Percentiles rank a stretch among this genome's conserved stretches.
Evolutionary conservation across 306 rosid species (phyloP).

Genomic region (Trichosanthes truncata): DNA sequence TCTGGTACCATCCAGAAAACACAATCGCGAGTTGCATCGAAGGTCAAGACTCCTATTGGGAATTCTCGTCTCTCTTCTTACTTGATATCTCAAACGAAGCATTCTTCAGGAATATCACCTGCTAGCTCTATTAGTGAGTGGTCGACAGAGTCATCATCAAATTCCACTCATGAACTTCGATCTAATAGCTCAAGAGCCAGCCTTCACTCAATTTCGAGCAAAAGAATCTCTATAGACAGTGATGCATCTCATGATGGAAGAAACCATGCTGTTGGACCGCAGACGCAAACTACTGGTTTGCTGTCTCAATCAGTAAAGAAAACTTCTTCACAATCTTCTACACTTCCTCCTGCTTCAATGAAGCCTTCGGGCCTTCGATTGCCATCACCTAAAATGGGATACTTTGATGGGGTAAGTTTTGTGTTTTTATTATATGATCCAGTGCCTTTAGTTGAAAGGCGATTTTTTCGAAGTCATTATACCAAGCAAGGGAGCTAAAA

Average conservation of each 20-base stretch:
- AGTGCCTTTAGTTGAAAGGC: conserved; percentile 11
- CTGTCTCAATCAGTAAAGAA: conserved; percentile 22
- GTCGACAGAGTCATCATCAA: conserved; percentile 76
- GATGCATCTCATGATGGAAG: conserved; percentile 29
- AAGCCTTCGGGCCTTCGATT: conserved; percentile 42
- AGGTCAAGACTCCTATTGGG: conserved; percentile 30
- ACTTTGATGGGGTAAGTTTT: conserved; percentile 84
- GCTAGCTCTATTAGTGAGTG: conserved; percentile 83
- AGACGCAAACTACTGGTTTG: conserved; percentile 24
- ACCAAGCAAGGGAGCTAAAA: conserved; percentile 3
- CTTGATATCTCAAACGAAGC: conserved; percentile 37
- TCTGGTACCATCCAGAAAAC: conserved; percentile 35
- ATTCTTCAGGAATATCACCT: conserved; percentile 59
- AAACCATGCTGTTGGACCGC: conserved; percentile 23
- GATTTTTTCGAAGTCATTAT: conserved; percentile 5
- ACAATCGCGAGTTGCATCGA: conserved; percentile 34
- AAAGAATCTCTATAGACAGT: conserved; percentile 31
- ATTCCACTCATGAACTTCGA: conserved; percentile 29
- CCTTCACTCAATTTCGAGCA: conserved; percentile 40
- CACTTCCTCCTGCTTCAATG: conserved; percentile 18
- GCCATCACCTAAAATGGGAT: conserved; percentile 38
- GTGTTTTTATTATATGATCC: background rate
- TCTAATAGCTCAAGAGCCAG: conserved; percentile 56
- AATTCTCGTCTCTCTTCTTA: conserved; percentile 32
- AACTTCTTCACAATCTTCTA: conserved; percentile 24